Evolutionary conservation across 1,284 basidiomycete genomes (phyloP).

Genomic region (Cutaneotrichosporon curvatum): DNA sequence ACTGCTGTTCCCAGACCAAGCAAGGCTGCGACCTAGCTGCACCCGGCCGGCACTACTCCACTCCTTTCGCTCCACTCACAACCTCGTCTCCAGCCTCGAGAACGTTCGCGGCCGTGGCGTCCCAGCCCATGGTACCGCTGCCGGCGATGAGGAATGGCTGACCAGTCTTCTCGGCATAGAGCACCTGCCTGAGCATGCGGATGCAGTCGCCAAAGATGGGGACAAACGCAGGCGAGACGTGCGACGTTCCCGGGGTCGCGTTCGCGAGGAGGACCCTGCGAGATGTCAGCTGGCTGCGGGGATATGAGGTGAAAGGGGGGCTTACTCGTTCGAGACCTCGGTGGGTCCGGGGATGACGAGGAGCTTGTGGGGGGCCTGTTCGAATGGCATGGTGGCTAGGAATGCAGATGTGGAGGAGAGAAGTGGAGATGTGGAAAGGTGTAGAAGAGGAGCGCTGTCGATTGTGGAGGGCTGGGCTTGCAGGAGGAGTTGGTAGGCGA

Average conservation of each 20-base stretch:
- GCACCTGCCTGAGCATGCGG: constrained; percentile 71
- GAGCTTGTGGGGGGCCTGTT: constrained; percentile 45
- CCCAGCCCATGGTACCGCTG: constrained; percentile 91
- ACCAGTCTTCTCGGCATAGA: constrained; percentile 58
- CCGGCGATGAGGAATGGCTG: constrained; percentile 90
- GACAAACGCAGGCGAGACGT: constrained; percentile 86
- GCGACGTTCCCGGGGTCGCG: constrained; percentile 65
- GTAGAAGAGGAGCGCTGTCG: too few species aligned
- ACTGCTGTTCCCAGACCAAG: too few species aligned
- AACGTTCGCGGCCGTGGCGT: constrained; percentile 66
- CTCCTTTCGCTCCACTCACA: constrained; percentile 44
- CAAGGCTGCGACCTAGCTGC: too few species aligned
- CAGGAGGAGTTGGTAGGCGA: too few species aligned
- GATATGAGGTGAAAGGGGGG: background rate
- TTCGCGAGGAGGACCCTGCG: constrained; percentile 45
- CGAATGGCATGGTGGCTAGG: constrained; percentile 22
- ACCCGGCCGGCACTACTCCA: too few species aligned
- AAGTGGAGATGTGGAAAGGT: background rate
- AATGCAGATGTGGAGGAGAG: background rate
- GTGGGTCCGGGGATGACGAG: constrained; percentile 47
- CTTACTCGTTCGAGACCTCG: constrained; percentile 27
- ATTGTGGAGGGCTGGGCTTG: too few species aligned
- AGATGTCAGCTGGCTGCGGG: background rate
- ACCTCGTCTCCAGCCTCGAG: constrained; percentile 69
- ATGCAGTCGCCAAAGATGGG: constrained; percentile 85